These are phyloP conservation scores for Fusarium tanahbumbuense DNA, from an alignment of 2,329 filamentous ascomycete species.

Conservation along the genomic window DNA sequence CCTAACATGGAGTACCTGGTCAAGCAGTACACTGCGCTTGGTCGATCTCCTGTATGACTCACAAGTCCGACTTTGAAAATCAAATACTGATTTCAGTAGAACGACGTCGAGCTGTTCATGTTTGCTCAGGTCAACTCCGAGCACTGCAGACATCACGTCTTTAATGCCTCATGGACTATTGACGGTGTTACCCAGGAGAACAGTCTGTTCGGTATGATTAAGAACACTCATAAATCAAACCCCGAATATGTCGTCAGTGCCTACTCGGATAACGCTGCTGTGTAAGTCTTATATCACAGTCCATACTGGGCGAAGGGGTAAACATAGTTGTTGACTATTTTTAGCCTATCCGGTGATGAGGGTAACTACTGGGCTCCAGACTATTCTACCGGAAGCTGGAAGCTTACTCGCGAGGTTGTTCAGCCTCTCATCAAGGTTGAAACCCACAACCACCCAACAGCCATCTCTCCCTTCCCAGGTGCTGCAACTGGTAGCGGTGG, in stretches of 20 bases:
- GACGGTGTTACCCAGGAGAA: conserved; percentile 83
- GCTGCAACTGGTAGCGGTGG: conserved; percentile 95
- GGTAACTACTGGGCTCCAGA: conserved; percentile 83
- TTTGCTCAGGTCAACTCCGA: conserved; percentile 99
- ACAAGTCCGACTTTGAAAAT: conserved; percentile 20
- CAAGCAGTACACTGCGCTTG: conserved; percentile 61
- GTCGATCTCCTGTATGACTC: conserved; percentile 66
- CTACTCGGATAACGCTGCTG: conserved; percentile 98
- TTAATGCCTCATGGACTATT: conserved; percentile 97
- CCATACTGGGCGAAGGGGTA: not conserved
- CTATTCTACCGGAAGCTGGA: conserved; percentile 87
- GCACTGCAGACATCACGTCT: conserved; percentile 87
- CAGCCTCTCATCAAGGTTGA: conserved; percentile 95
- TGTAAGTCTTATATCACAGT: conserved; percentile 55
- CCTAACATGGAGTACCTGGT: conserved; percentile 95
- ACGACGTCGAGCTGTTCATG: conserved; percentile 98
- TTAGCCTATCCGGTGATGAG: conserved; percentile 53
- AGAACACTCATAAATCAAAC: conserved; percentile 88
- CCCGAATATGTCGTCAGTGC: conserved; percentile 90
- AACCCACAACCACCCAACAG: conserved; percentile 97
- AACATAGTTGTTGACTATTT: conserved; percentile 7
- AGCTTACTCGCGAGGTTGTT: conserved; percentile 83
- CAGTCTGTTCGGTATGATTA: conserved; percentile 95
- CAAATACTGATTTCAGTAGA: conserved; percentile 42
- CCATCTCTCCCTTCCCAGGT: conserved; percentile 91